Evolutionary conservation across 73 alveolate genomes (phyloP).

Genomic region (Tetrahymena malaccensis): DNA sequence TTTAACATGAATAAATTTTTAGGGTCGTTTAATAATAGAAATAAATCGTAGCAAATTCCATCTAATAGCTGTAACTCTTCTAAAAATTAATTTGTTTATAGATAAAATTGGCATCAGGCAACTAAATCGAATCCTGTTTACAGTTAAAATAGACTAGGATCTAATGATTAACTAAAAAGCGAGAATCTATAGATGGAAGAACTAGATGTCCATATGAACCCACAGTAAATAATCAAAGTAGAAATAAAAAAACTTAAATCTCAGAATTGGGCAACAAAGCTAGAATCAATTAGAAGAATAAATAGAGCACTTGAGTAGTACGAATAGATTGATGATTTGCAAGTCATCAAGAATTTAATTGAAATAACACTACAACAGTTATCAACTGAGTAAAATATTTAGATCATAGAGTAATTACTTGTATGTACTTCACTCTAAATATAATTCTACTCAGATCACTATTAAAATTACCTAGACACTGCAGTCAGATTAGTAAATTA

Average conservation of each 20-base stretch:
- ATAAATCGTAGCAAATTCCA: not conserved
- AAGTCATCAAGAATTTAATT: not conserved
- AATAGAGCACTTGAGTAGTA: not conserved
- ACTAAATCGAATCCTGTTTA: not conserved
- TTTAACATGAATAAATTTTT: not conserved
- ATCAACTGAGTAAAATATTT: not conserved
- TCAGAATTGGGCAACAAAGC: not conserved
- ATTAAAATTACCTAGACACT: not conserved
- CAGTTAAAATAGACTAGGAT: not conserved
- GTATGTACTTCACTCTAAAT: not conserved
- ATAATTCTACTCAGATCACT: not conserved
- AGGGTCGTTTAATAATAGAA: not conserved
- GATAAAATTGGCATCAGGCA: not conserved
- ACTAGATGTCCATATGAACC: not conserved
- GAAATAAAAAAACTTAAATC: not conserved
- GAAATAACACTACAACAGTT: not conserved
- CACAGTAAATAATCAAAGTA: not conserved
- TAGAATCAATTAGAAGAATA: not conserved
- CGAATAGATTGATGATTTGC: not conserved
- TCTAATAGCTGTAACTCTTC: not conserved
- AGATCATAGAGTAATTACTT: not conserved
- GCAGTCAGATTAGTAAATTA: not conserved
- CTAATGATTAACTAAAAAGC: not conserved
- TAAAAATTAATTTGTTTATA: not conserved
- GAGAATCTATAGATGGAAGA: not conserved